Evolutionary conservation across 2,329 filamentous ascomycete genomes (phyloP).

Genomic region (Fusarium devonianum): DNA sequence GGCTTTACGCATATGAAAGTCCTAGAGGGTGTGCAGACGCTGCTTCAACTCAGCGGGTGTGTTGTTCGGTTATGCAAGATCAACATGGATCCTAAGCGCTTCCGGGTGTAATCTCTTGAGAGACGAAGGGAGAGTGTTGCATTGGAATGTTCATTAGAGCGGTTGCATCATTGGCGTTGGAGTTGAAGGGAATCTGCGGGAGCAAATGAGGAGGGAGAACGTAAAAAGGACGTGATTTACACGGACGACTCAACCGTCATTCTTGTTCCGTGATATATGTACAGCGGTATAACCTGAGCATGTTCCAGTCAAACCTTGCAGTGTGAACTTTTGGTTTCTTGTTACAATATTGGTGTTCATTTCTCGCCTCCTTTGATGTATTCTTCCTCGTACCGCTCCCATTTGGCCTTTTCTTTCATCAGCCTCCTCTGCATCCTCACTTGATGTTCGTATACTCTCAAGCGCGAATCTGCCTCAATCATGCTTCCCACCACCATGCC

Average conservation of each 20-base stretch:
- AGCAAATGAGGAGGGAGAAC: constrained; percentile 28
- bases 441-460: constrained; percentile 71
- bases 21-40: constrained; percentile 94
- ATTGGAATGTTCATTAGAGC: constrained; percentile 4
- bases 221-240: constrained; percentile 34
- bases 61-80: constrained; percentile 90
- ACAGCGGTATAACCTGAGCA: constrained; percentile 23
- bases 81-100: constrained; percentile 92
- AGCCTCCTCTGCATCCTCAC: constrained; percentile 71
- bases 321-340: not conserved
- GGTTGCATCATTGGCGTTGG: constrained; percentile 29
- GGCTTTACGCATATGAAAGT: constrained; percentile 99
- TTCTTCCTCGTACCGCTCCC: constrained; percentile 72
- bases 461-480: constrained; percentile 75
- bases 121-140: not conserved
- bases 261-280: constrained; percentile 25
- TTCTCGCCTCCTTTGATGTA: constrained; percentile 55
- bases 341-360: constrained; percentile 18
- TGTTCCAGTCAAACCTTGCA: constrained; percentile 9
- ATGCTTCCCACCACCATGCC: constrained; percentile 82
- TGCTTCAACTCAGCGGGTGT: constrained; percentile 92
- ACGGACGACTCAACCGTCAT: constrained; percentile 28
- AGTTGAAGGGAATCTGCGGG: constrained; percentile 27
- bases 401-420: constrained; percentile 70
- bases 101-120: constrained; percentile 55